Evolutionary conservation across 2,329 filamentous ascomycete genomes (phyloP), one percentile per base, ranked within the genome.

Genomic region (Botrytis medusae): DNA sequence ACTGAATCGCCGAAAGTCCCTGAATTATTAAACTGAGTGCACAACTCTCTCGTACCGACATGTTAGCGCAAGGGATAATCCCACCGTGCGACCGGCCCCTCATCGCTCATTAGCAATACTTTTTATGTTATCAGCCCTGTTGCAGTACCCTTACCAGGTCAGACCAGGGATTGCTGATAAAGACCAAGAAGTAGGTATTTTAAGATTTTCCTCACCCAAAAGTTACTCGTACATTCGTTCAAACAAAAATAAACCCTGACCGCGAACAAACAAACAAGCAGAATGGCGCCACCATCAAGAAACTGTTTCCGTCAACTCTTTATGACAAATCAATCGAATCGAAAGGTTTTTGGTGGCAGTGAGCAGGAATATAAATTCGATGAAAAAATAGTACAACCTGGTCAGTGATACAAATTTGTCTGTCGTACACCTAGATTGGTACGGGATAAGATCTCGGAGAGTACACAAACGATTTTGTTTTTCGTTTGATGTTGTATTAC

Each of bases 251-350:
- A 16, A 25, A 40, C 29, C 37, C 37, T 22, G 10, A 40, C 65
- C 32, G 22, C 40, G 6, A 46, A 14, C 12, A 62, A 18, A 57
- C 14, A 57, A 29, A 34, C 14, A 37, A 61, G 20, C 54, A 70
- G 25, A 32, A 70, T 70, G 68, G 20, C 54, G 16, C n/a, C n/a
- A 46, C 8, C 8, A 37, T 61, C 68, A 22, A 61, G 68, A n/a
- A 70, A 46, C n/a, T 70, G 68, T 20, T 61, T 70, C 40, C 22
- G 18, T 34, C 20, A 46, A 25, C 60, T 70, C 54, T 62, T 70
- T 12, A 70, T 14, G 22, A 46, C 65, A 57, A 32, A 51, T 57
- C 34, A 57, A 10, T 46, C 48, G 25, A 59, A n/a, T 57, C 65
- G 40, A n/a, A 57, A 37, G 29, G 18, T 29, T 10, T 3, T 20